Conservation (phyloP, 495 filamentous ascomycete species). For the Aspergillus affinis region DNA sequence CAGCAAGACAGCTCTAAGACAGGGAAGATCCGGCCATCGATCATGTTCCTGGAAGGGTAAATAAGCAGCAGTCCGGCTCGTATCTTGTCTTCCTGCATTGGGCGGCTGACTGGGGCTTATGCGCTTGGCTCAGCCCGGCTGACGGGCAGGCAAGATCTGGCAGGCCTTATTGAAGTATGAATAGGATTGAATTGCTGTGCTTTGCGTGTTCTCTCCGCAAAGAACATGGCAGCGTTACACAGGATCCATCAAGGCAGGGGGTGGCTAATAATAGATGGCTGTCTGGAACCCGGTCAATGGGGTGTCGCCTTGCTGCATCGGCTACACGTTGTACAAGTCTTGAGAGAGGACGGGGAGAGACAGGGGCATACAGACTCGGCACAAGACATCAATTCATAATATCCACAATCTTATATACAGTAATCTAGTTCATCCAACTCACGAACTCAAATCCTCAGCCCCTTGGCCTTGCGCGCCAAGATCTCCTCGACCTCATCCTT, state of each 20-base stretch:
- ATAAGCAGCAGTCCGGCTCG: background rate
- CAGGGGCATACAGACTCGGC: background rate
- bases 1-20: background rate
- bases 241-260: no score
- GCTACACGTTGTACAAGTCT: no score
- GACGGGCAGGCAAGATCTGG: background rate
- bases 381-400: background rate
- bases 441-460: constrained; percentile 6
- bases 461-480: constrained; percentile 23
- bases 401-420: constrained; percentile 2
- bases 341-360: no score
- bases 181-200: no score
- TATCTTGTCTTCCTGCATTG: no score
- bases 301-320: no score
- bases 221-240: no score
- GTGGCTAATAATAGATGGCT: no score
- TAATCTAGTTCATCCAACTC: background rate
- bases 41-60: background rate
- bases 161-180: no score
- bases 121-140: background rate
- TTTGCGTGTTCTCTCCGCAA: no score
- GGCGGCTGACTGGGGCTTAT: no score
- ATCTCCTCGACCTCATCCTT: constrained; percentile 46
- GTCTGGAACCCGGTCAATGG: no score
- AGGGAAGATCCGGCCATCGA: background rate